These are phyloP conservation scores for Alternaria sp. DNA, from an alignment of 2,329 filamentous ascomycete species.

Conservation along the genomic window DNA sequence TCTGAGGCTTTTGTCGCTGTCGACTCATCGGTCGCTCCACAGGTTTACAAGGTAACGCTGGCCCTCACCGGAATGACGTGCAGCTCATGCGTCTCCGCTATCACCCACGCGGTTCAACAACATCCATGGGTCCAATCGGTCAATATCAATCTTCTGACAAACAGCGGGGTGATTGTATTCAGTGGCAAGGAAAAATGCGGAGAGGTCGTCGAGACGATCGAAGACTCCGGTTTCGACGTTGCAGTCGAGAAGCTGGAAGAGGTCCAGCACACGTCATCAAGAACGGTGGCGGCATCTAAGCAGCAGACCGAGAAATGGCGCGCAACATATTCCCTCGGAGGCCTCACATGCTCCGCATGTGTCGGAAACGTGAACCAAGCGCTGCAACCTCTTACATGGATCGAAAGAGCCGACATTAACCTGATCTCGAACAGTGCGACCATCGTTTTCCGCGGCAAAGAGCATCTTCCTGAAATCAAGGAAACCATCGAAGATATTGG, in stretches of 20 bases:
- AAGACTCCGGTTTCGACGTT: constrained; percentile 57
- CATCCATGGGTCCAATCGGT: constrained; percentile 57
- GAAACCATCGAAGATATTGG: constrained; percentile 60
- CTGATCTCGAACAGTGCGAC: constrained; percentile 60
- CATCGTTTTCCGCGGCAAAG: constrained; percentile 58
- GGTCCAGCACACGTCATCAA: constrained; percentile 2
- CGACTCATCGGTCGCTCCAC: constrained; percentile 10
- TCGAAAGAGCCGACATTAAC: constrained; percentile 60
- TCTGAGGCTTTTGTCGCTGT: constrained; percentile 31
- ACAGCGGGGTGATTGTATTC: constrained; percentile 61
- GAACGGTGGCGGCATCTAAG: not conserved
- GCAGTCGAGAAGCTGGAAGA: constrained; percentile 46
- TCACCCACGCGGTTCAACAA: constrained; percentile 60
- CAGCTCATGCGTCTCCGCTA: constrained; percentile 62
- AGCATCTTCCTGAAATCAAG: constrained; percentile 56
- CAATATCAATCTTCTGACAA: constrained; percentile 62
- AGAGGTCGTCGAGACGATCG: constrained; percentile 59
- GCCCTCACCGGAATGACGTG: constrained; percentile 69
- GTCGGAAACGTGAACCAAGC: constrained; percentile 59
- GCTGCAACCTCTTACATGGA: constrained; percentile 56
- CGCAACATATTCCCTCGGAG: constrained; percentile 61
- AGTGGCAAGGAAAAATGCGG: constrained; percentile 54
- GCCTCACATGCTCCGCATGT: constrained; percentile 68
- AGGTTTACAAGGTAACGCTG: constrained; percentile 51
- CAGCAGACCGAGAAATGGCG: constrained; percentile 39